Evolutionary conservation across 1,284 basidiomycete genomes (phyloP).

Genomic region (Puccinia coronata): DNA sequence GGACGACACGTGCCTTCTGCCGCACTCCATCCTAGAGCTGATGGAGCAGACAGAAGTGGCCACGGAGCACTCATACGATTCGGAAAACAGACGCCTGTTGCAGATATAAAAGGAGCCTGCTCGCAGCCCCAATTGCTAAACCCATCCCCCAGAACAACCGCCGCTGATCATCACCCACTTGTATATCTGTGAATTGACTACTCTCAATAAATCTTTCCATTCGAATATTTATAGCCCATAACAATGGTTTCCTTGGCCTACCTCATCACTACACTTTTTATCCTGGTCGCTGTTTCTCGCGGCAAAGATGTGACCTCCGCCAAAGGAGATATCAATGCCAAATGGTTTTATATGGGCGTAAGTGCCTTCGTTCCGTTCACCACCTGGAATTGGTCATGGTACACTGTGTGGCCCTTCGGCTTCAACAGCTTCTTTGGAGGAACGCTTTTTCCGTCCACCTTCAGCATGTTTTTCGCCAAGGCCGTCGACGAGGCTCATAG

Average conservation of each 20-base stretch:
- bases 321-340: background rate
- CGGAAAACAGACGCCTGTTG: background rate
- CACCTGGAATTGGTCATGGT: background rate
- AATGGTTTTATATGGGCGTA: background rate
- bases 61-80: background rate
- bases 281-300: background rate
- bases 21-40: background rate
- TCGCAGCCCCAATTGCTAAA: background rate
- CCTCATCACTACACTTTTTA: background rate
- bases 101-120: background rate
- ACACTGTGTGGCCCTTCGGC: background rate
- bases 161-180: background rate
- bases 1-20: background rate
- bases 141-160: background rate
- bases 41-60: background rate
- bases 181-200: background rate
- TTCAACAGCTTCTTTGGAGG: background rate
- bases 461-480: background rate
- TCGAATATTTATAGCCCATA: background rate
- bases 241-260: background rate
- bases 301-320: background rate
- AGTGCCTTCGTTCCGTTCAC: background rate
- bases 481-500: background rate
- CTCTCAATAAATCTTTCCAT: background rate
- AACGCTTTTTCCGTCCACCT: background rate